A percentile compares a stretch with the other conserved stretches of the same genome.
Evolutionary conservation across 768 basidiomycete species (phyloP).

Genomic region (Pholiota microspora): DNA sequence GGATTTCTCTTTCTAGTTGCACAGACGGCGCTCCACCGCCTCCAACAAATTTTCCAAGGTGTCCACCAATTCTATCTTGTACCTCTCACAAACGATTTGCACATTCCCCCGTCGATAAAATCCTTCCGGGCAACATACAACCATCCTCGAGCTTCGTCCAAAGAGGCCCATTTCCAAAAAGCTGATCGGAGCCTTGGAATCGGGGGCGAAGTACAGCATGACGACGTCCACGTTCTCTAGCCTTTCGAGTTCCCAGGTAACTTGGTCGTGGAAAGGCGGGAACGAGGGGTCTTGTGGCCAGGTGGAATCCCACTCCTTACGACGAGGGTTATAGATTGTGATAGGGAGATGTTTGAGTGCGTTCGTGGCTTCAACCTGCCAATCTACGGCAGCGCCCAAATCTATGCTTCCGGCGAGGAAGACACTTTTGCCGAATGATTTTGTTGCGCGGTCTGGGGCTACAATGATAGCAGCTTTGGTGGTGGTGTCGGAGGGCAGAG

Average conservation of each 20-base stretch:
- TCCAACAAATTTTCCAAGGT: background rate
- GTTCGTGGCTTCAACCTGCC: background rate
- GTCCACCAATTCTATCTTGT: background rate
- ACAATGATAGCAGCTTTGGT: background rate
- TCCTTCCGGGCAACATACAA: background rate
- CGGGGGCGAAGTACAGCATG: background rate
- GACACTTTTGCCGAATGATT: background rate
- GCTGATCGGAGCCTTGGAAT: background rate
- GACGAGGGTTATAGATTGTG: conserved; percentile 4
- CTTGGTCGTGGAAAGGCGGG: background rate
- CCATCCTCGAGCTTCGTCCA: background rate
- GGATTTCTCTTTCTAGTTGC: background rate
- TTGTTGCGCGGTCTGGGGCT: background rate
- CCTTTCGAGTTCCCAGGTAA: conserved; percentile 2
- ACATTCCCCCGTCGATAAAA: conserved; percentile 3
- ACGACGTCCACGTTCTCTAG: background rate
- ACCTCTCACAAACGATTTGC: background rate
- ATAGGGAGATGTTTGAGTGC: background rate
- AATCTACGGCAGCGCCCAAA: background rate
- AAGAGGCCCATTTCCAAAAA: conserved; percentile 1
- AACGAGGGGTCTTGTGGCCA: background rate
- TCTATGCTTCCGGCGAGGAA: conserved; percentile 5
- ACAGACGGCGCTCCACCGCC: background rate
- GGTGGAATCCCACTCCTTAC: background rate
- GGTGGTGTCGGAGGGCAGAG: background rate